phyloP scores from a whole-genome alignment of 2,329 filamentous ascomycete species.

The Verticillium longisporum region DNA sequence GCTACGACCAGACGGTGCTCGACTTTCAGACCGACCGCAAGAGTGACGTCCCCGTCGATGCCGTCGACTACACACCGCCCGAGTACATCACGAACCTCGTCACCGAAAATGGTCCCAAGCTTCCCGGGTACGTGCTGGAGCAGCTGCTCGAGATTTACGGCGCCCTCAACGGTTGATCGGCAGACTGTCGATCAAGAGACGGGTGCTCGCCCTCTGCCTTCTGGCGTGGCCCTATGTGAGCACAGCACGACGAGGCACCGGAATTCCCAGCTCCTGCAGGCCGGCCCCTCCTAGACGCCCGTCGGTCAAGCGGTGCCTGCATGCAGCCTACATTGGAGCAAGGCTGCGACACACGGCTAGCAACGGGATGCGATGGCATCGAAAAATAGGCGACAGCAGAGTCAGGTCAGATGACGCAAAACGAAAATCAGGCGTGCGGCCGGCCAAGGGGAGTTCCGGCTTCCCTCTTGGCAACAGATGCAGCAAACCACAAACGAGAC shows the following conservation, averaged over 20 bases:
- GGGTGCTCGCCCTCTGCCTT: neutral
- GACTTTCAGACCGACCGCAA: conserved; percentile 56
- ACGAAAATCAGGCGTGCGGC: neutral
- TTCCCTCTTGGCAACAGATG: neutral
- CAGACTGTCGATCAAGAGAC: neutral
- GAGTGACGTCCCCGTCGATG: conserved; percentile 39
- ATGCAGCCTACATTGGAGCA: too few species aligned
- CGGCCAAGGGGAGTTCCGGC: neutral
- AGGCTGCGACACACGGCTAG: too few species aligned
- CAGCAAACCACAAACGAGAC: too few species aligned
- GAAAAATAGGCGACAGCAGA: too few species aligned
- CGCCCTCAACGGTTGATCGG: conserved; percentile 28
- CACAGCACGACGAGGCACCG: too few species aligned
- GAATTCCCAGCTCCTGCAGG: too few species aligned
- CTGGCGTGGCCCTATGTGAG: too few species aligned
- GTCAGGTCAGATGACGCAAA: neutral
- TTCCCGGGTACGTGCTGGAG: conserved; percentile 63
- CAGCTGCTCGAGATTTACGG: conserved; percentile 60
- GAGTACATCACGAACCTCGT: conserved; percentile 66
- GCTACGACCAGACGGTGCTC: conserved; percentile 69
- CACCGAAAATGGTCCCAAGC: conserved; percentile 67
- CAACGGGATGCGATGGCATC: too few species aligned
- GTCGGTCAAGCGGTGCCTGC: too few species aligned
- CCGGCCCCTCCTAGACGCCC: too few species aligned
- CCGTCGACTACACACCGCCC: conserved; percentile 69